These are phyloP conservation scores for Ustilago tritici DNA, from an alignment of 1,284 basidiomycete genomes.

Conservation along the genomic window DNA sequence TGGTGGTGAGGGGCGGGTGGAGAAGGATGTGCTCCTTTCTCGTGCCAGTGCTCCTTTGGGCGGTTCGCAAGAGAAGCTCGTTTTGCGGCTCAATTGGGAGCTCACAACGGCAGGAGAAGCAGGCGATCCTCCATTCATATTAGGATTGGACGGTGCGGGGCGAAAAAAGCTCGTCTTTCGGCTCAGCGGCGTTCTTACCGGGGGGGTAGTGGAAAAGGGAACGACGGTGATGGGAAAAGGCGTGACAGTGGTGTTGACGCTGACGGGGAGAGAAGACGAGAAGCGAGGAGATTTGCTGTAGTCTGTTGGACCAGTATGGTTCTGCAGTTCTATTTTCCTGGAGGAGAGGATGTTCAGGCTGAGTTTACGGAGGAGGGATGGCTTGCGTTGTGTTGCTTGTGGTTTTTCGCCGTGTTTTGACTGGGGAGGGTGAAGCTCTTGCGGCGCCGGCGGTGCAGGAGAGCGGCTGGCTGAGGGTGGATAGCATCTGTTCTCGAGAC, in stretches of 20 bases:
- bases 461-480: not conserved
- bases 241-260: constrained; percentile 3
- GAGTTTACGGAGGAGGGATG: constrained; percentile 9
- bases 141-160: too few species aligned
- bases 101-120: not conserved
- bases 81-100: not conserved
- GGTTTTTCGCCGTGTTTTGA: not conserved
- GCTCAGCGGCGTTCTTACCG: too few species aligned
- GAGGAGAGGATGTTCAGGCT: not conserved
- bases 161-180: too few species aligned
- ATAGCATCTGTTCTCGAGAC: not conserved
- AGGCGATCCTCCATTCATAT: too few species aligned
- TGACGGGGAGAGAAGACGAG: not conserved
- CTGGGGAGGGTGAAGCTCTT: not conserved
- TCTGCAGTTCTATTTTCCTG: too few species aligned
- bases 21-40: not conserved
- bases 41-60: not conserved
- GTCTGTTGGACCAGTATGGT: constrained; percentile 2
- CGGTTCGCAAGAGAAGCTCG: not conserved
- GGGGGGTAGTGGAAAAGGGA: not conserved
- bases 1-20: not conserved
- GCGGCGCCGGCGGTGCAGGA: not conserved
- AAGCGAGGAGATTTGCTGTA: constrained; percentile 8
- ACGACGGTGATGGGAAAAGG: constrained; percentile 1
- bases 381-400: not conserved